A percentile compares a stretch with the other conserved stretches of the same genome.
Conservation (phyloP, 306 rosid species). For the Crotalaria pallida region DNA sequence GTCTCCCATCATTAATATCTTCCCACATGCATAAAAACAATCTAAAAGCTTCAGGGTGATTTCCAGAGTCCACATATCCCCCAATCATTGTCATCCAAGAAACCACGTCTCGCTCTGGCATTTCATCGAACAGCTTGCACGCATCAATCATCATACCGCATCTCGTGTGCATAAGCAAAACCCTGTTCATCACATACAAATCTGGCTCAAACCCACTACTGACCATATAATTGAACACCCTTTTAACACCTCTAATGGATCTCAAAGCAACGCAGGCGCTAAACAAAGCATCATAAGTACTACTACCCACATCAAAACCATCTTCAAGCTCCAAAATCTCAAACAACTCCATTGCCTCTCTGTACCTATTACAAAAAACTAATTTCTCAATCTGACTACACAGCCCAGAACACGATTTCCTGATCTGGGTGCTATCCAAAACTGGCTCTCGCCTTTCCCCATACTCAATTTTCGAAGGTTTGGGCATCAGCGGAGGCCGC, state of each 20-base stretch:
- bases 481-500: constrained; percentile 43
- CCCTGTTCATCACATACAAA: constrained; percentile 65
- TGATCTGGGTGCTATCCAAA: constrained; percentile 26
- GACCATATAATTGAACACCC: constrained; percentile 49
- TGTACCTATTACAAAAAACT: constrained; percentile 43
- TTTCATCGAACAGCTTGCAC: constrained; percentile 47
- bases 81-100: constrained; percentile 63
- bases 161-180: constrained; percentile 65
- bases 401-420: constrained; percentile 39
- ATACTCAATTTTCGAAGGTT: constrained; percentile 28
- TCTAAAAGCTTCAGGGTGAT: constrained; percentile 49
- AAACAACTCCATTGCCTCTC: constrained; percentile 78
- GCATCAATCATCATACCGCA: constrained; percentile 76
- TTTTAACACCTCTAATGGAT: constrained; percentile 62
- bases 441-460: constrained; percentile 21
- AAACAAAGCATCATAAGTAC: constrained; percentile 68
- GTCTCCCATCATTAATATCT: constrained; percentile 43
- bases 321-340: constrained; percentile 62
- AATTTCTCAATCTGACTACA: constrained; percentile 70
- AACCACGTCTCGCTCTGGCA: constrained; percentile 50
- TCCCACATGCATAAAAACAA: constrained; percentile 63
- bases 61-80: constrained; percentile 66
- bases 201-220: constrained; percentile 58
- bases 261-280: constrained; percentile 65
- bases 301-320: constrained; percentile 40